A percentile compares a stretch with the other conserved stretches of the same genome.
phyloP scores from a whole-genome alignment of 371 early-diverging fungal genomes.

The Mortierella sp. region DNA sequence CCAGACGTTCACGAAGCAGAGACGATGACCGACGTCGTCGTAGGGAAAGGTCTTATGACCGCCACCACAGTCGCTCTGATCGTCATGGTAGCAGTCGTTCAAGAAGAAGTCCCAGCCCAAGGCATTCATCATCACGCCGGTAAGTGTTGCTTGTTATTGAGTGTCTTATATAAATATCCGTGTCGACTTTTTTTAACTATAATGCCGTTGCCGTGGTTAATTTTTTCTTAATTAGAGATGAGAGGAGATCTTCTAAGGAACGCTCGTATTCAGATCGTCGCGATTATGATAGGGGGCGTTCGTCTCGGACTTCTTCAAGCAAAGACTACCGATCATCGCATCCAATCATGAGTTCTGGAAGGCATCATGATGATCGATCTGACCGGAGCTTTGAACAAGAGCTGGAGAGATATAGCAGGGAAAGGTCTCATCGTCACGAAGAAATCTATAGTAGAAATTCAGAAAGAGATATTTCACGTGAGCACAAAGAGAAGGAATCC shows the following conservation, averaged over 20 bases:
- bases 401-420: slow-evolving; percentile 45
- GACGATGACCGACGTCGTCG: slow-evolving; percentile 35
- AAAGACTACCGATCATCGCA: slow-evolving; percentile 36
- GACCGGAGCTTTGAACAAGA: slow-evolving; percentile 55
- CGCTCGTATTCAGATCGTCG: slow-evolving; percentile 38
- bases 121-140: slow-evolving; percentile 45
- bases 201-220: too few species aligned
- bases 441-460: slow-evolving; percentile 24
- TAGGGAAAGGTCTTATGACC: slow-evolving; percentile 34
- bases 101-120: slow-evolving; percentile 42
- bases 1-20: slow-evolving; percentile 35
- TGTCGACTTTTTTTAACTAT: too few species aligned
- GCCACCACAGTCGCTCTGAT: slow-evolving; percentile 27
- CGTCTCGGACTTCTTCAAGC: slow-evolving; percentile 34
- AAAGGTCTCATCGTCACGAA: slow-evolving; percentile 39
- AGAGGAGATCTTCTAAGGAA: slow-evolving; percentile 35
- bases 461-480: slow-evolving; percentile 23
- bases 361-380: slow-evolving; percentile 30
- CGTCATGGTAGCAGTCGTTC: slow-evolving; percentile 30
- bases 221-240: slow-evolving; percentile 39
- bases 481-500: slow-evolving; percentile 19
- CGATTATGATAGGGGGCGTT: slow-evolving; percentile 41
- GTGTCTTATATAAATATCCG: too few species aligned
- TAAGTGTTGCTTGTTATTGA: slow-evolving; percentile 5
- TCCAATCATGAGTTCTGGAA: slow-evolving; percentile 53